These are phyloP conservation scores for Coemansia sp. DNA, from an alignment of 371 early-diverging fungal species.

Conservation along the genomic window DNA sequence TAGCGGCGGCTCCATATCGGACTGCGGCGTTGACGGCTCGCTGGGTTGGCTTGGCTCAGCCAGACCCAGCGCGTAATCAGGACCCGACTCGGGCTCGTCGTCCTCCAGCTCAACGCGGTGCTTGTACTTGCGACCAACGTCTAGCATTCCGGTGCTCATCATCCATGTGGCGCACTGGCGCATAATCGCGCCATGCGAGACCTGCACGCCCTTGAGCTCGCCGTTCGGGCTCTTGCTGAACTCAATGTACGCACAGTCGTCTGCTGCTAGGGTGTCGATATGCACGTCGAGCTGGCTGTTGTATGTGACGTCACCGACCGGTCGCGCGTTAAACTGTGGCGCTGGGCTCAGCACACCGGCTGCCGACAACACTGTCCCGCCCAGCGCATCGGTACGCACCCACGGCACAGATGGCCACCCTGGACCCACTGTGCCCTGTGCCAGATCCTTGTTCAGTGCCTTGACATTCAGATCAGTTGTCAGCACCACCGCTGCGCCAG, in stretches of 20 bases:
- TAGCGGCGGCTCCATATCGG: background rate
- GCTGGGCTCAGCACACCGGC: constrained; percentile 34
- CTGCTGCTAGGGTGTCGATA: constrained; percentile 25
- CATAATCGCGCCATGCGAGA: constrained; percentile 76
- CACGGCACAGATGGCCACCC: constrained; percentile 71
- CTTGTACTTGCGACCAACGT: constrained; percentile 50
- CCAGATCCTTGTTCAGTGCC: constrained; percentile 67
- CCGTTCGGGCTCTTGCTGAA: constrained; percentile 80
- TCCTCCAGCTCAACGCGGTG: constrained; percentile 46
- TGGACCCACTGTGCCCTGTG: constrained; percentile 50
- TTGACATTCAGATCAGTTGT: constrained; percentile 78
- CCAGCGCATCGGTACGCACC: constrained; percentile 76
- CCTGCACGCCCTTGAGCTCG: constrained; percentile 78
- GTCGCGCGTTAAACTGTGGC: constrained; percentile 25
- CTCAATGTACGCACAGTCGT: constrained; percentile 82
- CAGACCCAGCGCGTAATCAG: constrained; percentile 29
- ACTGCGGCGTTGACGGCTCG: constrained; percentile 18
- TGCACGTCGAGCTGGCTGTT: constrained; percentile 13
- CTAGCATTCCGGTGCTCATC: constrained; percentile 47
- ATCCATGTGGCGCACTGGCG: constrained; percentile 62
- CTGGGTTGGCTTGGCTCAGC: constrained; percentile 18
- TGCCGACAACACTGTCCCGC: constrained; percentile 41
- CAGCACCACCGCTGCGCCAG: constrained; percentile 65
- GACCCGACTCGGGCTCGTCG: constrained; percentile 6
- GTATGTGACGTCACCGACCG: constrained; percentile 5